Base-by-base conservation (phyloP, 1,139 yeast genomes). In the Suhomyces anneliseae region DNA sequence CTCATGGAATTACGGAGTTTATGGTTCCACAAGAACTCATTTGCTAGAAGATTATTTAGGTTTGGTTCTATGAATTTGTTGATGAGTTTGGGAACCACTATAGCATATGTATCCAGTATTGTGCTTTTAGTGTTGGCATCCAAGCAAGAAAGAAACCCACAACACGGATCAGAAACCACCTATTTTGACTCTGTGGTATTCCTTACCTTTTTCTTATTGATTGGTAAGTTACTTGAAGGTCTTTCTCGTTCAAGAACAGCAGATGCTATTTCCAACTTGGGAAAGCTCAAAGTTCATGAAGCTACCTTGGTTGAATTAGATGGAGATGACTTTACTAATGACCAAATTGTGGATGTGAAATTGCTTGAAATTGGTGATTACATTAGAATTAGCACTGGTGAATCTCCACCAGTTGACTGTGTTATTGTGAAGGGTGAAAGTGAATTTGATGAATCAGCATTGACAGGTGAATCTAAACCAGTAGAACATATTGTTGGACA, bases 131-230 rank as follows among this genome's bases (percentile, higher is more conserved):
- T 68, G 2, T 57, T 85, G 24, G 74, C 84, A 36, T 77, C 88
- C 0, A 61, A 58, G 31, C 68, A 74, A 27, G 48, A 61, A 6
- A 58, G 63, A 2, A 52, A 46, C 47, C 50, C 60, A 8, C 54
- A 54, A n/a, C 58, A 53, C 55, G 88, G 84, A 0, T 76, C 76
- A 47, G 76, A 82, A 27, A 82, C 87, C 1, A 82, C 89, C 0
- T 87, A 85, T 57, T 87, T 87, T 61, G 95, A 87, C 59, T 83
- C 92, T 1, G 93, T 86, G 35, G 90, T 87, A 3, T 87, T 87
- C 57, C 70, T 87, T 54, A 79, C 90, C 0, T 81, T 87, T 57
- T 87, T 87, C 62, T 66, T 87, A 47, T 70, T 87, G 43, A 80
- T 85, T 53, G 95, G 95, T 2, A 74, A 90, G 42, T 67, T 84